These are phyloP conservation scores for Stephania yunnanensis DNA, from an alignment of 164 flowering plant species.

Conservation along the genomic window DNA sequence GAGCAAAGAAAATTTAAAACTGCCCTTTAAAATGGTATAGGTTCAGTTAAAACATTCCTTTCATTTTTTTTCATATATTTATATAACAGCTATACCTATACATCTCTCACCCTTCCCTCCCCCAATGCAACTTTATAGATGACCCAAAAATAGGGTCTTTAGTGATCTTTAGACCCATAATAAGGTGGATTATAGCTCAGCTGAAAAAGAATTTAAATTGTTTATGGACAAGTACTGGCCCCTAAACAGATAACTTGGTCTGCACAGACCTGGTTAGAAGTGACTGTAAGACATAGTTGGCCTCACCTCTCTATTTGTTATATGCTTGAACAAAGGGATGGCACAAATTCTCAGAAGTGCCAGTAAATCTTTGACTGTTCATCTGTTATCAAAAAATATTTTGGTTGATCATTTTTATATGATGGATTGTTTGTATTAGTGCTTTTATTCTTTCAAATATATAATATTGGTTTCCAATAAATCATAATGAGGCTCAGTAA, in stretches of 20 bases:
- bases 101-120: neutral
- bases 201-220: neutral
- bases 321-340: neutral
- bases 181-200: neutral
- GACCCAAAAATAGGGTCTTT: neutral
- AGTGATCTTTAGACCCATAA: neutral
- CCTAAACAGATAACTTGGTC: neutral
- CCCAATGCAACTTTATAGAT: neutral
- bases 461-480: too few relatives aligned
- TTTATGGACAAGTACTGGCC: neutral
- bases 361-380: neutral
- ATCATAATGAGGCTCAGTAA: too few relatives aligned
- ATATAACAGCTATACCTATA: neutral
- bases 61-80: conserved; percentile 1
- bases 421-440: too few relatives aligned
- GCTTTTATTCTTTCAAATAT: too few relatives aligned
- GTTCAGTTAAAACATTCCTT: too few relatives aligned
- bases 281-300: neutral
- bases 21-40: too few relatives aligned
- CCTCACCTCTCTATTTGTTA: neutral
- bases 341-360: neutral
- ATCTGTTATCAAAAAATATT: too few relatives aligned
- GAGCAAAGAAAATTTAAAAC: too few relatives aligned
- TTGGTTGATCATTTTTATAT: too few relatives aligned
- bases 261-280: neutral